phyloP scores from a whole-genome alignment of 1,139 yeast species.

The Sugiyamaella grinbergsii region DNA sequence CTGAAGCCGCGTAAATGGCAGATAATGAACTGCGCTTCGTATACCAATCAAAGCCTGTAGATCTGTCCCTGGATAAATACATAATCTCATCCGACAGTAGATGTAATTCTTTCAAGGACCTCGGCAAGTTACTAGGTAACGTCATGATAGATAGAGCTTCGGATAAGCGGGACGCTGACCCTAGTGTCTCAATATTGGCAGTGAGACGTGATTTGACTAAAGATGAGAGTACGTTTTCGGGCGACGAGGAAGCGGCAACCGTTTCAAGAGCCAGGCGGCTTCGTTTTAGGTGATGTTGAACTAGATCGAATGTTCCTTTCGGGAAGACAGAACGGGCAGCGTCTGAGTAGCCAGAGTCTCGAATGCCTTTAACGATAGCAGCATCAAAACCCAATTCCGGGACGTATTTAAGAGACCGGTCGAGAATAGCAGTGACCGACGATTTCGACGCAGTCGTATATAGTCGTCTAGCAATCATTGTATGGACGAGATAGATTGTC shows the following conservation, averaged over 20 bases:
- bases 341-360: constrained; percentile 64
- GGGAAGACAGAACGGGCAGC: constrained; percentile 66
- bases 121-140: constrained; percentile 54
- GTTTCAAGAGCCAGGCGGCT: constrained; percentile 38
- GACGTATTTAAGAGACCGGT: constrained; percentile 54
- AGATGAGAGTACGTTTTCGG: constrained; percentile 13
- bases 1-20: constrained; percentile 62
- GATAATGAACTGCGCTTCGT: constrained; percentile 75
- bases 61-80: constrained; percentile 73
- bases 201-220: constrained; percentile 63
- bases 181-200: constrained; percentile 57
- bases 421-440: constrained; percentile 44
- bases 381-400: constrained; percentile 70
- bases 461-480: constrained; percentile 16
- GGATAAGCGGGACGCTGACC: constrained; percentile 34
- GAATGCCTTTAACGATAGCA: constrained; percentile 63
- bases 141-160: constrained; percentile 58
- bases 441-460: constrained; percentile 17
- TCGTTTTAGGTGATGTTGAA: constrained; percentile 63
- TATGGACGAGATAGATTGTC: neutral
- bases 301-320: constrained; percentile 60
- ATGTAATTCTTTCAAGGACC: constrained; percentile 66
- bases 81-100: constrained; percentile 80
- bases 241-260: too few species aligned
- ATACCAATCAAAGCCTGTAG: constrained; percentile 93